These are phyloP conservation scores for Tetrahymena elliotti DNA, from an alignment of 73 alveolate genomes.

Conservation along the genomic window DNA sequence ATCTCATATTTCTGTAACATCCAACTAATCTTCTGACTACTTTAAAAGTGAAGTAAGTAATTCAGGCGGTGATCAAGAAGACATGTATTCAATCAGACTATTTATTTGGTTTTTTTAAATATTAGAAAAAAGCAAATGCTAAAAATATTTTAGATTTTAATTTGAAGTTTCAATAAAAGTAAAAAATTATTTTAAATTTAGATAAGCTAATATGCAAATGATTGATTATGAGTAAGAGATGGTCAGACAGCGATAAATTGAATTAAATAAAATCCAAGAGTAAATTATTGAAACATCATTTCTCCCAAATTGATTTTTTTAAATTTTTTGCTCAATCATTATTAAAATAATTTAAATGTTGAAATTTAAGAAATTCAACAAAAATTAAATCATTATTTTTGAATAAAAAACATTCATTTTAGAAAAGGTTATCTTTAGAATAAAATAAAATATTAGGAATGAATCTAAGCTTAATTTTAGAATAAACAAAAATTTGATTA, in stretches of 20 bases:
- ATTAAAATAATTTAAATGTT: too few species aligned
- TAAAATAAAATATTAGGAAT: too few species aligned
- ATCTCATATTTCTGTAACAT: background rate
- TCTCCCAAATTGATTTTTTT: background rate
- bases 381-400: too few species aligned
- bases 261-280: background rate
- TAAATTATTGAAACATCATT: background rate
- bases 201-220: background rate
- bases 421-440: too few species aligned
- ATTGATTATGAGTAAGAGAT: background rate
- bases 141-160: background rate
- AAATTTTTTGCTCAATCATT: too few species aligned
- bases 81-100: background rate
- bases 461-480: too few species aligned
- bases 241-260: background rate
- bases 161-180: background rate
- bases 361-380: too few species aligned
- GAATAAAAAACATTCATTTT: too few species aligned
- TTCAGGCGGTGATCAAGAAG: background rate
- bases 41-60: background rate
- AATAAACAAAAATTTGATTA: too few species aligned
- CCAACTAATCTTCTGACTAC: background rate
- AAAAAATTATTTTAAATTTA: background rate
- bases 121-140: too few species aligned
- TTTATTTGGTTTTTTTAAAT: too few species aligned